Evolutionary conservation across 225 moss, liverwort and hornwort species (phyloP), one percentile per base, ranked within the genome.

Genomic region (Antitrichia curtipendula): DNA sequence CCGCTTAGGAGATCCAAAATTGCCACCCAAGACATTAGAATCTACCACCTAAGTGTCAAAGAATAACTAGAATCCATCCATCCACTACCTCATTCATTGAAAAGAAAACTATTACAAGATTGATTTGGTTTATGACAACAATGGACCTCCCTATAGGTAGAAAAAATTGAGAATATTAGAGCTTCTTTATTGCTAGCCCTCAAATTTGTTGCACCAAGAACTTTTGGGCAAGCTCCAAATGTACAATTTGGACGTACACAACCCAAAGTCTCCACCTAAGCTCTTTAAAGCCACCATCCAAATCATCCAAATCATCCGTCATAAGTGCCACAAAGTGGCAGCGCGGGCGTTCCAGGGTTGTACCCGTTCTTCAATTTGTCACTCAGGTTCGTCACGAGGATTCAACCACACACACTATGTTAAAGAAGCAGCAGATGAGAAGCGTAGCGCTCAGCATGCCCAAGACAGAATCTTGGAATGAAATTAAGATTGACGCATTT

Each of bases 31-130:
- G 8, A 38, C 7, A 7, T 24, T 24, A 3, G 5, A 69, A 40
- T 40, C 3, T 40, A 3, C 40, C 14, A 14, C 40, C 2, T 8
- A 1, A 7, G 23, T 0, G 4, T 8, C 4, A 14, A 13, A 38
- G 40, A 69, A 7, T 23, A 40, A 38, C 13, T 2, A 68, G 7
- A 68, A 38, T 38, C 12, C 12, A 68, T 38, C 12, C 12, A 68
- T 22, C 38, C 4, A 38, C 22, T 66, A 3, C 6, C 22, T 66
- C 66, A 38, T 68, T 68, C 22, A 4, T 68, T 68, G 22, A 24
- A 25, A 41, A n/a, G n/a, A n/a, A 69, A 40, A 24, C 16, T 8
- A 4, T 69, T 8, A 7, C 2, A 69, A n/a, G n/a, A n/a, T n/a
- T 3, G 3, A 12, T 22, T 68, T 69, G 8, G 40, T 40, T 40